Conservation (phyloP, 352 stramenopile species). For the Pythium oligandrum region DNA sequence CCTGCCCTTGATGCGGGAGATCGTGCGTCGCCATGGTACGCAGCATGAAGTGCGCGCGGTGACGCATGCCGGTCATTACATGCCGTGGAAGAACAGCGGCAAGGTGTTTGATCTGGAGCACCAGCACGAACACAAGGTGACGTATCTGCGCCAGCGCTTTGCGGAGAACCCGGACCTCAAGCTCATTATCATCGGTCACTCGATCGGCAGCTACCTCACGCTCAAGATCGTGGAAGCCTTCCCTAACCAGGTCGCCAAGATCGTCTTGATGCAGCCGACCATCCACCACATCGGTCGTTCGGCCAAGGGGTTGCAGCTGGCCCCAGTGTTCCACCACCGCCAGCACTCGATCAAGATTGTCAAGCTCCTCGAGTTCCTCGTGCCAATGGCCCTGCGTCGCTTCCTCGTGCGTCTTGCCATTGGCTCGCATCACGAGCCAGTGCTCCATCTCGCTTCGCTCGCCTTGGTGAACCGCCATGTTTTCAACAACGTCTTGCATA, state of each 20-base stretch:
- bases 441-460: constrained; percentile 45
- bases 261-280: constrained; percentile 69
- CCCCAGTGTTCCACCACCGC: constrained; percentile 42
- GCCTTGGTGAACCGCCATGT: constrained; percentile 51
- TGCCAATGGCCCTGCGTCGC: constrained; percentile 32
- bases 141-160: constrained; percentile 39
- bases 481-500: constrained; percentile 57
- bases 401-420: constrained; percentile 40
- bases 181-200: constrained; percentile 61
- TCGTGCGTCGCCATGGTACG: constrained; percentile 27
- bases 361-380: constrained; percentile 32
- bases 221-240: constrained; percentile 51
- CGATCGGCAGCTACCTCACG: constrained; percentile 51
- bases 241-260: constrained; percentile 44
- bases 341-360: constrained; percentile 30
- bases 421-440: constrained; percentile 25
- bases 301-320: constrained; percentile 36
- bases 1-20: constrained; percentile 55
- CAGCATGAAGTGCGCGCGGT: constrained; percentile 53
- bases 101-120: constrained; percentile 46
- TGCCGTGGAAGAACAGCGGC: constrained; percentile 59
- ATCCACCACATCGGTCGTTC: constrained; percentile 59
- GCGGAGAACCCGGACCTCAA: constrained; percentile 36
- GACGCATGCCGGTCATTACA: constrained; percentile 56
- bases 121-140: constrained; percentile 51